phyloP scores from a whole-genome alignment of 2,329 filamentous ascomycete genomes.

The Triangularia verruculosa region DNA sequence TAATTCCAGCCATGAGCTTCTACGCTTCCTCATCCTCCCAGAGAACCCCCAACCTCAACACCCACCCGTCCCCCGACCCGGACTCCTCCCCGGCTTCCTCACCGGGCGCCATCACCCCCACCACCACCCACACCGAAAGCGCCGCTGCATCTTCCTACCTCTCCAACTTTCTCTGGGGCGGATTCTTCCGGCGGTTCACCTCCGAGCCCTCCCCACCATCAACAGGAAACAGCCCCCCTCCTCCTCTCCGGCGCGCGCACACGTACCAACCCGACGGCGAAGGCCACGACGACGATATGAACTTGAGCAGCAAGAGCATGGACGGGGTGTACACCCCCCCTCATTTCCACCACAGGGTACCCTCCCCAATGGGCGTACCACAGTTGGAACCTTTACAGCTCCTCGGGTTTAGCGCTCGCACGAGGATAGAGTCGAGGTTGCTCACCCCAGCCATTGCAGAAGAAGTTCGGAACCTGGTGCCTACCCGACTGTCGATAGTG shows the following conservation, averaged over 20 bases:
- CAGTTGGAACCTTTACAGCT: slow-evolving; percentile 44
- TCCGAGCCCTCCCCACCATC: slow-evolving; percentile 39
- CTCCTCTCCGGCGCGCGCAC: slow-evolving; percentile 25
- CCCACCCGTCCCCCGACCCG: slow-evolving; percentile 18
- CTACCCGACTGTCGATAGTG: slow-evolving; percentile 79
- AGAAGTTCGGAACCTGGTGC: slow-evolving; percentile 86
- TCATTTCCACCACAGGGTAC: slow-evolving; percentile 61
- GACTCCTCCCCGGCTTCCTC: slow-evolving; percentile 28
- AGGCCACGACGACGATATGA: slow-evolving; percentile 23
- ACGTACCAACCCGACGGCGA: slow-evolving; percentile 22
- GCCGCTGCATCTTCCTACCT: slow-evolving; percentile 35
- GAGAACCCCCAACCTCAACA: slow-evolving; percentile 7
- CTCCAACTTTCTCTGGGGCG: slow-evolving; percentile 49
- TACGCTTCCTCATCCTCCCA: slow-evolving; percentile 13
- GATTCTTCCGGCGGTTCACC: slow-evolving; percentile 66
- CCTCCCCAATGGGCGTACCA: slow-evolving; percentile 82
- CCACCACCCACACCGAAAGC: slow-evolving; percentile 26
- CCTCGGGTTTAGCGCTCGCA: slow-evolving; percentile 60
- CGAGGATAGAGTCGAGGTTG: slow-evolving; percentile 59
- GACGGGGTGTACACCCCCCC: slow-evolving; percentile 59
- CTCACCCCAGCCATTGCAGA: slow-evolving; percentile 75
- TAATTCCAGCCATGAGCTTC: slow-evolving; percentile 22
- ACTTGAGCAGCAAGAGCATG: slow-evolving; percentile 44
- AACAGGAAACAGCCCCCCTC: slow-evolving; percentile 12
- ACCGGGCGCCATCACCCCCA: slow-evolving; percentile 31